Conservation (phyloP, 805 yeast species). For the Novakomyces olei region DNA sequence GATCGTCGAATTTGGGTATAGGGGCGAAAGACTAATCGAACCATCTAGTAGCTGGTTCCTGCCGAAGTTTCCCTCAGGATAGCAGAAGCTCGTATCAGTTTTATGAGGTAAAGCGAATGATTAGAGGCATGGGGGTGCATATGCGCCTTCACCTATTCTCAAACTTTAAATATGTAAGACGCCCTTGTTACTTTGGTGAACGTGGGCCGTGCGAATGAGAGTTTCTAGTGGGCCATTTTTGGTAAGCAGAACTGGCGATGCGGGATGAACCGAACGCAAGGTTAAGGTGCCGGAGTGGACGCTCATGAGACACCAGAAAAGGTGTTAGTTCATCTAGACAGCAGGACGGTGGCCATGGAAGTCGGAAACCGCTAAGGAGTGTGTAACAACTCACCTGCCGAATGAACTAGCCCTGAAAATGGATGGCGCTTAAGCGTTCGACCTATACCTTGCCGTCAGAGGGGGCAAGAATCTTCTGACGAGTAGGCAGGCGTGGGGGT, state of each 20-base stretch:
- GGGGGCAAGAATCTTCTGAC: constrained; percentile 18
- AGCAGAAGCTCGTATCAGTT: constrained; percentile 23
- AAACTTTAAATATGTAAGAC: constrained; percentile 23
- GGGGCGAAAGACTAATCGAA: constrained; percentile 25
- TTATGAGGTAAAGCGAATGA: constrained; percentile 23
- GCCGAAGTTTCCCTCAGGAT: constrained; percentile 24
- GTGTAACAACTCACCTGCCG: constrained; percentile 32
- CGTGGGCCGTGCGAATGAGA: constrained; percentile 22
- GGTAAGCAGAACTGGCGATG: constrained; percentile 29
- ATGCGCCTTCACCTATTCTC: constrained; percentile 22
- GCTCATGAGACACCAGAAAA: constrained; percentile 26
- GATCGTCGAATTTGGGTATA: constrained; percentile 25
- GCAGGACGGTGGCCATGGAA: constrained; percentile 34
- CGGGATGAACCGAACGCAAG: constrained; percentile 24
- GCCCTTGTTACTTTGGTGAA: constrained; percentile 22
- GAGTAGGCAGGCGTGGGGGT: constrained; percentile 25
- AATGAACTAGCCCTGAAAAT: constrained; percentile 17
- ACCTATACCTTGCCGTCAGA: constrained; percentile 23
- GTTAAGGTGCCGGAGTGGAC: constrained; percentile 23
- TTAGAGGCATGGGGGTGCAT: constrained; percentile 22
- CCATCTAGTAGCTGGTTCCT: constrained; percentile 25
- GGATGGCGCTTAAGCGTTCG: constrained; percentile 23
- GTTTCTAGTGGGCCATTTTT: constrained; percentile 26
- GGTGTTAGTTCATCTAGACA: constrained; percentile 19
- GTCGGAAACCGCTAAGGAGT: constrained; percentile 25